Evolutionary conservation across 805 yeast species (phyloP).

Genomic region (Priceomyces fermenticarens): DNA sequence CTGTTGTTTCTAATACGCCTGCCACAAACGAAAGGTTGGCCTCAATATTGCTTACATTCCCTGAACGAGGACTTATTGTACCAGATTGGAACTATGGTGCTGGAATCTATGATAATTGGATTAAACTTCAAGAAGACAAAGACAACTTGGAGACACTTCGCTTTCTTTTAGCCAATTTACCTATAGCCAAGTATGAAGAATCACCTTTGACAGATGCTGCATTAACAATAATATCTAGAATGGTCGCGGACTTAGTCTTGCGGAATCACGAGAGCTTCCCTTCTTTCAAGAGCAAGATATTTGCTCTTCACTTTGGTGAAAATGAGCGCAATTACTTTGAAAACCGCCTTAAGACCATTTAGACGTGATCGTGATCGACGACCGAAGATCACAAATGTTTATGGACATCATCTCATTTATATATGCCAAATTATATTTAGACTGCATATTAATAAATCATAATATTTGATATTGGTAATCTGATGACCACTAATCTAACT

Average conservation of each 20-base stretch:
- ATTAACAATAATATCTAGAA: slow-evolving; percentile 49
- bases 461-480: not conserved
- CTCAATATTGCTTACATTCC: slow-evolving; percentile 42
- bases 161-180: slow-evolving; percentile 44
- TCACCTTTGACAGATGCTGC: slow-evolving; percentile 45
- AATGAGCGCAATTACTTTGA: slow-evolving; percentile 40
- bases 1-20: slow-evolving; percentile 50
- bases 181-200: slow-evolving; percentile 28
- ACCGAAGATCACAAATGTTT: no score
- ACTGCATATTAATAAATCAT: not conserved
- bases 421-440: not conserved
- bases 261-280: slow-evolving; percentile 14
- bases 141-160: slow-evolving; percentile 22
- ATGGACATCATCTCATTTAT: not conserved
- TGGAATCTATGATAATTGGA: slow-evolving; percentile 53
- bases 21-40: slow-evolving; percentile 33
- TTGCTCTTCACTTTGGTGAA: slow-evolving; percentile 42
- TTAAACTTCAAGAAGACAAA: slow-evolving; percentile 25
- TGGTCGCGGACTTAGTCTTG: slow-evolving; percentile 41
- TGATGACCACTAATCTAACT: no score
- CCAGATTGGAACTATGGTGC: slow-evolving; percentile 57
- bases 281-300: slow-evolving; percentile 29
- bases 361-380: not conserved
- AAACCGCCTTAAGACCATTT: slow-evolving; percentile 8
- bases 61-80: slow-evolving; percentile 34